Evolutionary conservation across 805 yeast genomes (phyloP).

Genomic region (Kluyveromyces siamensis): DNA sequence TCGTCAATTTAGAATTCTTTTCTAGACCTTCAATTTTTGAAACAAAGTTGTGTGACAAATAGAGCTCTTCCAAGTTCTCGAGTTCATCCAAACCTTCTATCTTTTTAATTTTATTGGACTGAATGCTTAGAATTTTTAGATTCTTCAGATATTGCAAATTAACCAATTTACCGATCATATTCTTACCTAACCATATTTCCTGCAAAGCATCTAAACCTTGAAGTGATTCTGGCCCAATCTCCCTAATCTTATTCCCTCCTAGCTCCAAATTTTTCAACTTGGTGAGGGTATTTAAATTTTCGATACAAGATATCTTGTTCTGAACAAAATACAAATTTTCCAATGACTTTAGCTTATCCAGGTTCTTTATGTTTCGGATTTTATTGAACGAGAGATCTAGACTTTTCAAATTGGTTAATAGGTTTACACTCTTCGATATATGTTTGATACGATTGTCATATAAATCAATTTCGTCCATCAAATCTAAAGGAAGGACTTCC

Average conservation of each 20-base stretch:
- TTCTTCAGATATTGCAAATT: constrained; percentile 52
- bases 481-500: constrained; percentile 46
- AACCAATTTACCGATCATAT: constrained; percentile 56
- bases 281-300: constrained; percentile 48
- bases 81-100: constrained; percentile 75
- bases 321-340: constrained; percentile 79
- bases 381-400: constrained; percentile 87
- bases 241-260: constrained; percentile 73
- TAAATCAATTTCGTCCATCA: constrained; percentile 70
- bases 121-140: constrained; percentile 74
- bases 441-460: constrained; percentile 90
- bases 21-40: constrained; percentile 70
- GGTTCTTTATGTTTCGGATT: constrained; percentile 74
- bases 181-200: constrained; percentile 90
- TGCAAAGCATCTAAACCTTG: constrained; percentile 46
- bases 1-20: constrained; percentile 52
- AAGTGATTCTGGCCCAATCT: constrained; percentile 35
- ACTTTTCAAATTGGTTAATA: constrained; percentile 44
- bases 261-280: constrained; percentile 67
- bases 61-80: constrained; percentile 70
- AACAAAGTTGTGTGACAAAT: constrained; percentile 79
- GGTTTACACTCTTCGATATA: constrained; percentile 61
- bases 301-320: constrained; percentile 69
- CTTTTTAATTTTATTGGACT: constrained; percentile 70
- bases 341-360: constrained; percentile 52